Percentiles rank a stretch among this genome's conserved stretches.
phyloP scores from a whole-genome alignment of 164 flowering plant genomes.

The Vitis cinerea region DNA sequence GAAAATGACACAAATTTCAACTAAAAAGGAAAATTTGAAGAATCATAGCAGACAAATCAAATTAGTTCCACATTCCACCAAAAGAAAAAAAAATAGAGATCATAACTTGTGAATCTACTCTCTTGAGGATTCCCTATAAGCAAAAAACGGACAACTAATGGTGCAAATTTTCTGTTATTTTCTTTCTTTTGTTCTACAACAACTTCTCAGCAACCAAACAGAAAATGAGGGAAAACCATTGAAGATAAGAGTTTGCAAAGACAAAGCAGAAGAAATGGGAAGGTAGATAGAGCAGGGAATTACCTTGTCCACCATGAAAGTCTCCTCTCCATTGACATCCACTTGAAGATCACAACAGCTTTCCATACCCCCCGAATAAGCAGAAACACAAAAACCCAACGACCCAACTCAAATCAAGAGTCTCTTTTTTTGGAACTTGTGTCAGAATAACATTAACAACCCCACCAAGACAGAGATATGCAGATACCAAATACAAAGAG shows the following conservation, averaged over 20 bases:
- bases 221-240: no score
- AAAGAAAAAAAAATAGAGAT: not conserved
- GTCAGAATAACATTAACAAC: not conserved
- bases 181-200: no score
- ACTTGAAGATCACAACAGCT: conserved; percentile 56
- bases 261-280: not conserved
- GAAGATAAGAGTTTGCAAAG: not conserved
- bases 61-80: not conserved
- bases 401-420: conserved; percentile 28
- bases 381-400: conserved; percentile 7
- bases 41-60: not conserved
- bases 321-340: conserved; percentile 67
- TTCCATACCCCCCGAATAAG: conserved; percentile 28
- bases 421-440: conserved; percentile 12
- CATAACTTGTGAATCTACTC: not conserved
- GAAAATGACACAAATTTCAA: conserved; percentile 1
- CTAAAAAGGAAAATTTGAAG: not conserved
- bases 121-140: not conserved
- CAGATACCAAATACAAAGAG: conserved; percentile 8
- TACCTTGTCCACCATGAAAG: conserved; percentile 64
- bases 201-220: no score
- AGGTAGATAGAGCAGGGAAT: conserved; percentile 2
- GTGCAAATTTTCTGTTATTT: no score
- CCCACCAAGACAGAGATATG: conserved; percentile 14
- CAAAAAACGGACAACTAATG: no score